Conservation (phyloP, 352 stramenopile species). For the Pythium sukuiense region DNA sequence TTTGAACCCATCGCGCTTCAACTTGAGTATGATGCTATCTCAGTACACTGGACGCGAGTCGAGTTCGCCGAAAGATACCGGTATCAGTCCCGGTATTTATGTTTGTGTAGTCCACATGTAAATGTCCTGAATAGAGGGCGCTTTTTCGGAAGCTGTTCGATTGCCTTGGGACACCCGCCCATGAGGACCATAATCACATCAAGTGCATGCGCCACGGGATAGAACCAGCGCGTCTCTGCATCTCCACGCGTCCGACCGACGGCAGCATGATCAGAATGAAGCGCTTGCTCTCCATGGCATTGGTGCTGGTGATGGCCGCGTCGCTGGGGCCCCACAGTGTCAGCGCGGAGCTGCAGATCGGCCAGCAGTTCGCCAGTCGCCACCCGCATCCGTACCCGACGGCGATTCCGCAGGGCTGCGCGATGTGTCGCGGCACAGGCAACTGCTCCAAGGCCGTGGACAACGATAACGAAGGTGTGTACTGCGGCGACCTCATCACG, state of each 20-base stretch:
- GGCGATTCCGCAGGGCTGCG: conserved; percentile 45
- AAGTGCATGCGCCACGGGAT: neutral
- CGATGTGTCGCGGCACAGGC: conserved; percentile 50
- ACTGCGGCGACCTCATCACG: conserved; percentile 63
- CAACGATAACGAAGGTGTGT: conserved; percentile 54
- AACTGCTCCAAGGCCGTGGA: conserved; percentile 68
- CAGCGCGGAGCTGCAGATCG: conserved; percentile 22
- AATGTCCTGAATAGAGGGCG: conserved; percentile 13
- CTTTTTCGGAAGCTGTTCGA: conserved; percentile 3
- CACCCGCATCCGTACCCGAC: conserved; percentile 24
- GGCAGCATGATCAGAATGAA: neutral
- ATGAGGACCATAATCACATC: neutral
- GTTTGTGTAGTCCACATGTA: neutral
- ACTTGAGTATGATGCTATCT: no score
- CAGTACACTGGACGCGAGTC: no score
- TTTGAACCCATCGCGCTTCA: no score
- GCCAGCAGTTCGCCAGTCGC: conserved; percentile 23
- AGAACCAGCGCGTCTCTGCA: neutral
- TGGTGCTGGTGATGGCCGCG: neutral
- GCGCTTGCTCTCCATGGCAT: neutral
- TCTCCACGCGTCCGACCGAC: neutral
- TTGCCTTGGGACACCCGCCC: conserved; percentile 13
- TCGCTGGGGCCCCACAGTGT: conserved; percentile 3
- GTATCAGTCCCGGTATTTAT: no score
- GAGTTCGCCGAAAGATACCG: no score